A percentile compares a stretch with the other conserved stretches of the same genome.
phyloP scores from a whole-genome alignment of 441 rosid genomes.

The Gossypium davidsonii region DNA sequence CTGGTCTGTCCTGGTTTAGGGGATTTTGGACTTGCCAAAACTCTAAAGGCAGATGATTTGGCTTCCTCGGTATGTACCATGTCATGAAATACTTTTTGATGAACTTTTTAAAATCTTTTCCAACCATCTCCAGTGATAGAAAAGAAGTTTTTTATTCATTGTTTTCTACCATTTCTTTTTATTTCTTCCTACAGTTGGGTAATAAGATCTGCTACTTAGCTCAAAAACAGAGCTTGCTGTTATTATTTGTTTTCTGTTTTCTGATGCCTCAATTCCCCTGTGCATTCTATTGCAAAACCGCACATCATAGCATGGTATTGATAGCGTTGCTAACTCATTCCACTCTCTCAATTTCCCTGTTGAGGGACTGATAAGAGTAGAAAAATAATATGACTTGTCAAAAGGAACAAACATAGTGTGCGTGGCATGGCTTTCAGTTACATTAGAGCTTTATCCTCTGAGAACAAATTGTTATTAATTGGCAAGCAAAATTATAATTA shows the following conservation, averaged over 20 bases:
- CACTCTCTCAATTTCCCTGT: not conserved
- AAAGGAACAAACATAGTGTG: not conserved
- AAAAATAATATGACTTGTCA: not conserved
- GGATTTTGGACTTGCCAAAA: constrained; percentile 96
- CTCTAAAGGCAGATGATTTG: constrained; percentile 86
- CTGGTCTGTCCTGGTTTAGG: constrained; percentile 40
- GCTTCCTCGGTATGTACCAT: constrained; percentile 75
- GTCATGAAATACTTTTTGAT: not conserved
- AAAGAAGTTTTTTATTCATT: not conserved
- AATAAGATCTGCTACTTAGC: not conserved
- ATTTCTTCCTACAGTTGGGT: not conserved
- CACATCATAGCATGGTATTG: not conserved
- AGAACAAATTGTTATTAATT: not conserved
- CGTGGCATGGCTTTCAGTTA: not conserved
- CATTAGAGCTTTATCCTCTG: not conserved
- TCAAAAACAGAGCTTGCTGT: not conserved
- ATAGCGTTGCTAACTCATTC: not conserved
- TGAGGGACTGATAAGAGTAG: not conserved
- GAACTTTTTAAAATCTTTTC: not conserved
- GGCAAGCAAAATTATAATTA: not conserved
- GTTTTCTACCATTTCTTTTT: not conserved
- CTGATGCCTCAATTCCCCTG: not conserved
- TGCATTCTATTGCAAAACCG: not conserved
- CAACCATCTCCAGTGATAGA: not conserved
- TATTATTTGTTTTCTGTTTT: not conserved